A percentile compares a stretch with the other conserved stretches of the same genome.
Conservation (phyloP, 1,139 yeast species). For the Geotrichum restrictum region DNA sequence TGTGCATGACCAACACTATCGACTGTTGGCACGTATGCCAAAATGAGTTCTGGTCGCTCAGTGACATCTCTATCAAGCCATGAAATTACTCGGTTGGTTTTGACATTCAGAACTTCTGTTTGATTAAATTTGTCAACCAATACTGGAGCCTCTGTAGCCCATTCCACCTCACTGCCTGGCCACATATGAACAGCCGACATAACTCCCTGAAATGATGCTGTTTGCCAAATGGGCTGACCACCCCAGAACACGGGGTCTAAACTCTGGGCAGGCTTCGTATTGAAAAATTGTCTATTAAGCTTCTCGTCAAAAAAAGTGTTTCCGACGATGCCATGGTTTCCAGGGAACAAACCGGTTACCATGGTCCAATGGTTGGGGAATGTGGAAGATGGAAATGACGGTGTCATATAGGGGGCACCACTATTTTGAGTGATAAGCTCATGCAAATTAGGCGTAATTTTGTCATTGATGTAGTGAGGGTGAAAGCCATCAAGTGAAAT, state of each 20-base stretch:
- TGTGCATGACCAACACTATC: conserved; percentile 69
- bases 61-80: conserved; percentile 60
- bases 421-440: conserved; percentile 50
- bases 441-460: conserved; percentile 68
- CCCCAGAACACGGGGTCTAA: conserved; percentile 75
- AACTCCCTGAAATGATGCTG: conserved; percentile 64
- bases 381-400: conserved; percentile 84
- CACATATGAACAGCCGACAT: conserved; percentile 87
- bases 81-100: conserved; percentile 52
- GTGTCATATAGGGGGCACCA: conserved; percentile 79
- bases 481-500: conserved; percentile 86
- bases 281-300: conserved; percentile 54
- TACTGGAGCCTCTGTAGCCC: conserved; percentile 38
- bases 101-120: conserved; percentile 55
- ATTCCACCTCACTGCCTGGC: conserved; percentile 85
- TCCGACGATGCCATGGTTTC: conserved; percentile 82
- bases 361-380: conserved; percentile 92
- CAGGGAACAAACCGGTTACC: conserved; percentile 79
- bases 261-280: conserved; percentile 57
- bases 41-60: conserved; percentile 68
- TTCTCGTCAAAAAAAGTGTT: conserved; percentile 71
- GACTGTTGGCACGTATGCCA: conserved; percentile 76
- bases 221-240: conserved; percentile 85
- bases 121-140: conserved; percentile 62
- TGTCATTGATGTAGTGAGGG: conserved; percentile 74